A percentile compares a stretch with the other conserved stretches of the same genome.
phyloP scores from a whole-genome alignment of 75 land plant species.

The Cupressus sempervirens region DNA sequence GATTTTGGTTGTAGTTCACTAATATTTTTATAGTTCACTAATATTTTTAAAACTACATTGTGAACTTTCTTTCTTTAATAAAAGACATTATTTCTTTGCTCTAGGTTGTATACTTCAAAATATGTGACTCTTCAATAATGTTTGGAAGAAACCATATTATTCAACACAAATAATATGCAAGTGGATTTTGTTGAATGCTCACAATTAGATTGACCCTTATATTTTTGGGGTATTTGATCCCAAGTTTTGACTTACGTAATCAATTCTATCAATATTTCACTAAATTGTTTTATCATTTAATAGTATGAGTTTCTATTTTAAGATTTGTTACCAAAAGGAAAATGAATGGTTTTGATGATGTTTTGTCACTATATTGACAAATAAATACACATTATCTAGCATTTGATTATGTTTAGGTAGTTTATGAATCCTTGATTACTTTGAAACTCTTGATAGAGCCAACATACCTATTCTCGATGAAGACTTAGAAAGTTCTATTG shows the following conservation, averaged over 20 bases:
- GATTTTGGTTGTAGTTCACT: neutral
- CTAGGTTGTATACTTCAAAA: neutral
- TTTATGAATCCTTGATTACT: neutral
- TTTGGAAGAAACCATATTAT: neutral
- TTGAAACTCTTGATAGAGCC: neutral
- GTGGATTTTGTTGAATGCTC: neutral
- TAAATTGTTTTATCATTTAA: neutral
- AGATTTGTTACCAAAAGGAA: neutral
- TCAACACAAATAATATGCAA: neutral
- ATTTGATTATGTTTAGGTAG: neutral
- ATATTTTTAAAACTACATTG: neutral
- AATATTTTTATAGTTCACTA: neutral
- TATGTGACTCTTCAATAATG: neutral
- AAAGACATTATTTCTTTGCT: neutral
- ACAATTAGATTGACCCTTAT: neutral
- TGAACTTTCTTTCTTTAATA: neutral
- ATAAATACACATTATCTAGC: neutral
- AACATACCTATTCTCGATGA: conserved; percentile 4
- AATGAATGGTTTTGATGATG: neutral
- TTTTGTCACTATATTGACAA: neutral
- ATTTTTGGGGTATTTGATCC: neutral
- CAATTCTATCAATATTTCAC: neutral
- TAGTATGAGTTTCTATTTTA: neutral
- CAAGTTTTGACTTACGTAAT: neutral
- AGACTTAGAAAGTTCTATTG: conserved; percentile 6